Conservation (phyloP, 331 rosid species). For the Malus hybrid region DNA sequence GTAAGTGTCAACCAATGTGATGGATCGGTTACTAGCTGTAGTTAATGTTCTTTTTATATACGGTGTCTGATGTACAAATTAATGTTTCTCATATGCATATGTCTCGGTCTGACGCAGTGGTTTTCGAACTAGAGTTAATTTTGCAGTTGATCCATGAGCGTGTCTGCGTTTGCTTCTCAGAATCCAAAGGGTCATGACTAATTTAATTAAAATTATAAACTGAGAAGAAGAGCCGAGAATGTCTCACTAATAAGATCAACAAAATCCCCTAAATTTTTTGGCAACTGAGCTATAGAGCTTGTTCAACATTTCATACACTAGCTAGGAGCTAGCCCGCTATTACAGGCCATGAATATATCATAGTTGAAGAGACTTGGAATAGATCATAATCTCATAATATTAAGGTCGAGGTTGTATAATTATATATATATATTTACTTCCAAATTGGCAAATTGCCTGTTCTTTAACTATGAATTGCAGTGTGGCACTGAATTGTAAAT, state of each 20-base stretch:
- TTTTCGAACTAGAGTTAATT: not conserved
- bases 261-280: not conserved
- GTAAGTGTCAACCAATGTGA: not conserved
- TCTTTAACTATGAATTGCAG: not conserved
- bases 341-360: not conserved
- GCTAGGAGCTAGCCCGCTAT: not conserved
- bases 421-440: too few species aligned
- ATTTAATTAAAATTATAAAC: too few species aligned
- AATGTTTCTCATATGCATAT: not conserved
- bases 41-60: too few species aligned
- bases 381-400: not conserved
- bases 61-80: not conserved
- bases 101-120: not conserved
- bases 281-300: not conserved
- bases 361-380: not conserved
- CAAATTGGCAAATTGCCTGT: not conserved
- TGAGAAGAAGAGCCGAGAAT: not conserved
- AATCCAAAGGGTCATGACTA: not conserved
- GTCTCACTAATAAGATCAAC: not conserved
- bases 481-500: not conserved
- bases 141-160: not conserved
- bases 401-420: too few species aligned
- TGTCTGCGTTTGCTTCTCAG: slow-evolving; percentile 16
- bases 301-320: not conserved
- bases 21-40: not conserved